Conservation (phyloP, 768 basidiomycete species). For the Panus rudis region DNA sequence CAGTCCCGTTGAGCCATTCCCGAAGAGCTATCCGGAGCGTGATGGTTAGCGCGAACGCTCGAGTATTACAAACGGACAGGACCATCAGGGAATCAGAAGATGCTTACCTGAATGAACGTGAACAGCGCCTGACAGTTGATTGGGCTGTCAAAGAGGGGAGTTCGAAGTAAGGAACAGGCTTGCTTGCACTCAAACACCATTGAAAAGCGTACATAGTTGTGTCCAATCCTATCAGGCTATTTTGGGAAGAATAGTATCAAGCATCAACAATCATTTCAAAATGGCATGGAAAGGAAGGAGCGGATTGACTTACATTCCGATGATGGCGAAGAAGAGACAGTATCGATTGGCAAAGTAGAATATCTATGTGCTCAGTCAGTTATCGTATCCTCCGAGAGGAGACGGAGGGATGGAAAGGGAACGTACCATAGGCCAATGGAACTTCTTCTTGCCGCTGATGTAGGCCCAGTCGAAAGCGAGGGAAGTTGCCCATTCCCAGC, state of each 20-base stretch:
- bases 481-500: slow-evolving; percentile 64
- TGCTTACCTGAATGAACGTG: slow-evolving; percentile 52
- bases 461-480: slow-evolving; percentile 61
- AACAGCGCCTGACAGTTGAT: slow-evolving; percentile 63
- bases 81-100: background rate
- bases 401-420: background rate
- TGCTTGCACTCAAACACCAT: too few species aligned
- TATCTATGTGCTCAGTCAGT: slow-evolving; percentile 28
- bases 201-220: slow-evolving; percentile 7
- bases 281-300: background rate
- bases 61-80: background rate
- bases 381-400: background rate
- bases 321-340: slow-evolving; percentile 52
- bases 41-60: background rate
- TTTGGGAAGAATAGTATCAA: background rate
- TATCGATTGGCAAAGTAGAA: slow-evolving; percentile 72
- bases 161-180: background rate
- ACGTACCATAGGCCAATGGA: slow-evolving; percentile 63
- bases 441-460: slow-evolving; percentile 46
- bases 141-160: slow-evolving; percentile 1
- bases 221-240: slow-evolving; percentile 13
- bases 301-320: slow-evolving; percentile 52
- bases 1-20: slow-evolving; percentile 60
- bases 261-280: too few species aligned
- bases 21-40: slow-evolving; percentile 34